These are phyloP conservation scores for Sodiomyces alkalinus DNA, from an alignment of 2,329 filamentous ascomycete genomes.

Conservation along the genomic window DNA sequence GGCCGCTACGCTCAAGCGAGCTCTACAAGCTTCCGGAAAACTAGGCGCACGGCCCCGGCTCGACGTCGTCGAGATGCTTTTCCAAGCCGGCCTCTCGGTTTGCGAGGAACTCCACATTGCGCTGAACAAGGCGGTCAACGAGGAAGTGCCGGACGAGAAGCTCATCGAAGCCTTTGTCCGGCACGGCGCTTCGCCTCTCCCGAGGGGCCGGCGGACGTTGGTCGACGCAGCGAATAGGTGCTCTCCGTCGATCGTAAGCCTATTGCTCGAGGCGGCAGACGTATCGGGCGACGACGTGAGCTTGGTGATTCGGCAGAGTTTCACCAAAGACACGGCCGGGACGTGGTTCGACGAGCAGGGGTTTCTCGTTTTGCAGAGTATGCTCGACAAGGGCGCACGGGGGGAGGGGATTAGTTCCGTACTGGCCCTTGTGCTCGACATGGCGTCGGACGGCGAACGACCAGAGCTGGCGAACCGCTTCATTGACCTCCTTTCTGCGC, in stretches of 20 bases:
- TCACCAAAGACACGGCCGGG: constrained; percentile 22
- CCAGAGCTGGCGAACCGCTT: constrained; percentile 27
- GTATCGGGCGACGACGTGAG: constrained; percentile 27
- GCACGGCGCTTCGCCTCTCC: constrained; percentile 35
- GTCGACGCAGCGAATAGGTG: constrained; percentile 29
- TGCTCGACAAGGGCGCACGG: constrained; percentile 32
- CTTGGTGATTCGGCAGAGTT: constrained; percentile 27
- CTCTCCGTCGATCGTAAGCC: constrained; percentile 20
- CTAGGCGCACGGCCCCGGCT: constrained; percentile 32
- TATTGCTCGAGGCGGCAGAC: constrained; percentile 23
- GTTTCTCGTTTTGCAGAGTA: constrained; percentile 27
- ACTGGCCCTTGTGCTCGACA: constrained; percentile 29
- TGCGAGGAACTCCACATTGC: constrained; percentile 34
- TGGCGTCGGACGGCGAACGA: constrained; percentile 20
- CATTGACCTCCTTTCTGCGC: constrained; percentile 23
- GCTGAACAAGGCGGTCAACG: constrained; percentile 36
- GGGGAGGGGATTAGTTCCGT: constrained; percentile 30
- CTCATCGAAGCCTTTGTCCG: constrained; percentile 7
- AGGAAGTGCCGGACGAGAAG: constrained; percentile 20
- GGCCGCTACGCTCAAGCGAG: constrained; percentile 28
- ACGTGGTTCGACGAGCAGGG: constrained; percentile 33
- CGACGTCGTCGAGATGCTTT: constrained; percentile 31
- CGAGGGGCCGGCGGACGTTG: constrained; percentile 35
- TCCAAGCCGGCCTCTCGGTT: constrained; percentile 32
- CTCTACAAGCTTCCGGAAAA: constrained; percentile 38